phyloP scores from a whole-genome alignment of 805 yeast species.

The Nakazawaea sp. region DNA sequence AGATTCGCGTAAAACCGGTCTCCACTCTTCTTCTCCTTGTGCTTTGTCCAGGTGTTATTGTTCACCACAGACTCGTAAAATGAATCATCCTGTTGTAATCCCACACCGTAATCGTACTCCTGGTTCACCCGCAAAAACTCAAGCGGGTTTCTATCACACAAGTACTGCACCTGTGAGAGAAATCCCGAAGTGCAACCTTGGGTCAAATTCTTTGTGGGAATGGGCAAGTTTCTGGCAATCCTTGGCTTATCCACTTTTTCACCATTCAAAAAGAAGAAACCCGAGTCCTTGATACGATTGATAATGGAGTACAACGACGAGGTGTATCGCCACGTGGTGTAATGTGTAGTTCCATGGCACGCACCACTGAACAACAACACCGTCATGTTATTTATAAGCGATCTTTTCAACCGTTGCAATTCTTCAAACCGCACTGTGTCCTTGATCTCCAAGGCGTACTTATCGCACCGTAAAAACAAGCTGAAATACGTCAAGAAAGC shows the following conservation, averaged over 20 bases:
- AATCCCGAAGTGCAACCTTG: neutral
- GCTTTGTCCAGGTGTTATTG: constrained; percentile 5
- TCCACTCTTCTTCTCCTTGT: neutral
- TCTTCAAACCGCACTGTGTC: constrained; percentile 1
- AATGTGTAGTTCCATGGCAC: neutral
- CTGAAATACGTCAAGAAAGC: constrained; percentile 12
- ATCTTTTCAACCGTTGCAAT: neutral
- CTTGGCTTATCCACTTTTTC: neutral
- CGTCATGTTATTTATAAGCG: neutral
- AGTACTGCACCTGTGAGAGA: neutral
- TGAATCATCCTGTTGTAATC: neutral
- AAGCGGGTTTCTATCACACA: neutral
- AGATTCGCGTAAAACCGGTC: constrained; percentile 8
- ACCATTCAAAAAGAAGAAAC: neutral
- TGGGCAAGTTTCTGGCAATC: constrained; percentile 20
- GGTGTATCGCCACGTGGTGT: too few species aligned
- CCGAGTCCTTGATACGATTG: too few species aligned
- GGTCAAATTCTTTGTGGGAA: neutral
- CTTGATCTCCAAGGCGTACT: constrained; percentile 3
- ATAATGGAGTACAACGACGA: too few species aligned
- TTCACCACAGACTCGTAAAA: constrained; percentile 1
- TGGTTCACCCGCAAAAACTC: constrained; percentile 1
- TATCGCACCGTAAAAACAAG: constrained; percentile 23
- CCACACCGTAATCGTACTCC: constrained; percentile 1
- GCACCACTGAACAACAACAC: neutral